Conservation (phyloP, 768 basidiomycete genomes). For the Trametes meyenii region DNA sequence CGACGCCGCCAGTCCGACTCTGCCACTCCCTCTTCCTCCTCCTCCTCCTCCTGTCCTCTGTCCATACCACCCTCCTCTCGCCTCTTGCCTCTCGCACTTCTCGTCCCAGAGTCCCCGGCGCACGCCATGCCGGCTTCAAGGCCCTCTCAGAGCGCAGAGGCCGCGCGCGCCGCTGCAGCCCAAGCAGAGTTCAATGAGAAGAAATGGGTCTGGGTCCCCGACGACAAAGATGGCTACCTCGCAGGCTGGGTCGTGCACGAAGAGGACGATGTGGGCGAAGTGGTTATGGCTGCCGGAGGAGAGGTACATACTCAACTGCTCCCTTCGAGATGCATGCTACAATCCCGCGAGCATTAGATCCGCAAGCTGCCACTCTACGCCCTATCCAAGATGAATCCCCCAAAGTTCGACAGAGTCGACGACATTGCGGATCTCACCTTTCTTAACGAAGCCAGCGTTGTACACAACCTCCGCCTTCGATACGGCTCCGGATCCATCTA, state of each 20-base stretch:
- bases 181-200: constrained; percentile 97
- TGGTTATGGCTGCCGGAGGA: constrained; percentile 82
- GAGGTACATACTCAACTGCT: constrained; percentile 52
- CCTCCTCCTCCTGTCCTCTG: constrained; percentile 15
- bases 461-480: constrained; percentile 93
- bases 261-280: constrained; percentile 79
- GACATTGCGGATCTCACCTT: constrained; percentile 98
- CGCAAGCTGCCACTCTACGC: constrained; percentile 75
- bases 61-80: too few species aligned
- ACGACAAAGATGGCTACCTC: constrained; percentile 89
- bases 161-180: constrained; percentile 82
- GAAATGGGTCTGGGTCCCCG: constrained; percentile 98
- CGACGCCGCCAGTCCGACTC: constrained; percentile 2
- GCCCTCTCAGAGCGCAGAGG: constrained; percentile 54
- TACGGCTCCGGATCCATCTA: constrained; percentile 93
- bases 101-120: not conserved
- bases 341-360: constrained; percentile 42
- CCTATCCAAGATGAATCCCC: constrained; percentile 96
- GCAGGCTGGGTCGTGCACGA: constrained; percentile 93
- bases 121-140: constrained; percentile 38
- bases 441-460: constrained; percentile 97
- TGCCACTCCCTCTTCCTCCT: constrained; percentile 10
- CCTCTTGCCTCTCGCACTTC: not conserved
- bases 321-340: not conserved
- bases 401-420: constrained; percentile 96